Evolutionary conservation across 768 basidiomycete genomes (phyloP), one percentile per base, ranked within the genome.

Genomic region (Zangia roseola): DNA sequence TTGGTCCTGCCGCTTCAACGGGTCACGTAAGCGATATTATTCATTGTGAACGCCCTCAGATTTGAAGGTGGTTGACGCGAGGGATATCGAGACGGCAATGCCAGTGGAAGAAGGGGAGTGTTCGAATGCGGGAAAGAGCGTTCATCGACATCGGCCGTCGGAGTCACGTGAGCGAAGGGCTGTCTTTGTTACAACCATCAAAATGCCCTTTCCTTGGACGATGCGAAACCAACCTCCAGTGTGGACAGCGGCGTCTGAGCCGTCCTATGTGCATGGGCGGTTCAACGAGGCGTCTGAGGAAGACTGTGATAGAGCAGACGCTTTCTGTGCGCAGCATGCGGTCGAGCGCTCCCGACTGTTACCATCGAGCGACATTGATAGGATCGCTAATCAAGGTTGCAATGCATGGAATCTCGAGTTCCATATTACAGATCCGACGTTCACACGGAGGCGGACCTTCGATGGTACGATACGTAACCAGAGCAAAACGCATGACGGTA

Each of bases 191-290:
- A n/a, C n/a, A n/a, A n/a, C n/a, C n/a, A n/a, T n/a, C n/a, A n/a
- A n/a, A n/a, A n/a, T n/a, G n/a, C n/a, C n/a, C n/a, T n/a, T n/a
- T n/a, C n/a, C n/a, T 31, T 7, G 14, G 30, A 31, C 14, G 13
- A 31, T 31, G 30, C 30, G 13, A 14, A 31, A 31, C 30, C 21
- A 6, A 13, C 43, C 44, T 37, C 83, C 84, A 5, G 66, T 64
- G 31, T 85, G 84, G 84, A 69, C 77, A 1, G 73, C 84, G 14
- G 83, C 84, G 0, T 76, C 79, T 2, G 84, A 85, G 57, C 50
- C 45, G 16, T 73, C 76, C 1, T 71, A 80, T 55, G 47, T 44
- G 9, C 65, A 62, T n/a, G 84, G 84, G 3, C 74, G 77, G 46
- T 73, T 62, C 53, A 71, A 73, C 40, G 85, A 86, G 52, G 85